Percentiles rank a stretch among this genome's conserved stretches.
Conservation (phyloP, 352 stramenopile species). For the Globisporangium okanoganense region DNA sequence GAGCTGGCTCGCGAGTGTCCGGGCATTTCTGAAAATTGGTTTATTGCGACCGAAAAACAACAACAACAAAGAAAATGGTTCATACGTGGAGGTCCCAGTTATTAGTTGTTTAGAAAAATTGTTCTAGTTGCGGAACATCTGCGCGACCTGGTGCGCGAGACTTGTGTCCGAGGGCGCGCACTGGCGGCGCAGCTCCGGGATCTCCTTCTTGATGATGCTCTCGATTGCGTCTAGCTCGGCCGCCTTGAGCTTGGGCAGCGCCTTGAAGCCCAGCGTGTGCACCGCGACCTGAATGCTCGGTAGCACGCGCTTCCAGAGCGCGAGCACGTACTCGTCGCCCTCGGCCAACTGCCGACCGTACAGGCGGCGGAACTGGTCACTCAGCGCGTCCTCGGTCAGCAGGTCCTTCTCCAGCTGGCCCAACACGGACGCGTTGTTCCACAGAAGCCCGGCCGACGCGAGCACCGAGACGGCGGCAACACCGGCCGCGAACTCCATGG, state of each 20-base stretch:
- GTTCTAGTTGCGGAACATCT: conserved; percentile 69
- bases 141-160: conserved; percentile 81
- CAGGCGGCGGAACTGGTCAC: conserved; percentile 89
- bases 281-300: conserved; percentile 81
- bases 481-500: conserved; percentile 79
- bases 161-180: conserved; percentile 75
- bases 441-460: conserved; percentile 82
- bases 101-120: background rate
- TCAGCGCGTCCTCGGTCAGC: conserved; percentile 83
- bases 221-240: conserved; percentile 85
- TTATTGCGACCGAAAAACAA: background rate
- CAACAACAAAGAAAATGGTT: background rate
- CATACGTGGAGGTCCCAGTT: background rate
- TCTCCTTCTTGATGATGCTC: conserved; percentile 86
- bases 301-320: conserved; percentile 91
- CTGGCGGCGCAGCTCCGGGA: conserved; percentile 86
- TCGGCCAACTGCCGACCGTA: conserved; percentile 96
- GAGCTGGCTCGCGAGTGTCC: background rate
- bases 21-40: background rate
- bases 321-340: conserved; percentile 96
- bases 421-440: conserved; percentile 87
- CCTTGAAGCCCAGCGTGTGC: conserved; percentile 79
- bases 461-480: conserved; percentile 78
- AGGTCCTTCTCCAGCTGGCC: conserved; percentile 86
- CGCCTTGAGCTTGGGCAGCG: conserved; percentile 83